These are phyloP conservation scores for Phytophthora nicotianae DNA, from an alignment of 352 stramenopile species.

Conservation along the genomic window DNA sequence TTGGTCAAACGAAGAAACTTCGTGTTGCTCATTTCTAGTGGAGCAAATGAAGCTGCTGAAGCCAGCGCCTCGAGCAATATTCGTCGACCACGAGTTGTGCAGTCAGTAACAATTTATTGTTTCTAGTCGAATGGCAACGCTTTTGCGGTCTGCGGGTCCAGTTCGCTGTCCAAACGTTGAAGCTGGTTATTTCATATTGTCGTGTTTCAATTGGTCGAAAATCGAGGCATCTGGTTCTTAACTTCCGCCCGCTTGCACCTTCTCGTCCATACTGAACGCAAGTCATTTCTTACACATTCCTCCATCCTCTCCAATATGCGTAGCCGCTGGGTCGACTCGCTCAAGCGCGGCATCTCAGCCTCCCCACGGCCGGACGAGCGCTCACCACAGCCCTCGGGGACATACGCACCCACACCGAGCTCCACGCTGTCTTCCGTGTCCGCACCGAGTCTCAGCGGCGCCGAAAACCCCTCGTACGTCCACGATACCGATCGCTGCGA, in stretches of 20 bases:
- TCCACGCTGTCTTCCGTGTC: constrained; percentile 32
- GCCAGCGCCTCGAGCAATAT: no score
- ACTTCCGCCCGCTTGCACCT: constrained; percentile 8
- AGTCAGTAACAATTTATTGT: no score
- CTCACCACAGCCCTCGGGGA: constrained; percentile 15
- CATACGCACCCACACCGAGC: constrained; percentile 26
- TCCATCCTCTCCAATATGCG: constrained; percentile 45
- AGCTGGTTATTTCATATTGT: not conserved
- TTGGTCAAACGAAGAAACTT: no score
- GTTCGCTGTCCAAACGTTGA: not conserved
- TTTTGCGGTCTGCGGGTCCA: not conserved
- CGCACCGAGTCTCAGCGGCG: constrained; percentile 22
- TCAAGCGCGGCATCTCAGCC: constrained; percentile 63
- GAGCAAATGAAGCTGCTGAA: no score
- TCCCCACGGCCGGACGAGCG: constrained; percentile 38
- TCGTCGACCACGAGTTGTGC: no score
- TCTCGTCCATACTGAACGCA: constrained; percentile 19
- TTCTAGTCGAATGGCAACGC: no score
- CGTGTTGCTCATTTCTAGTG: no score
- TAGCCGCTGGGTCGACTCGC: constrained; percentile 71
- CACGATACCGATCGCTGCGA: constrained; percentile 65
- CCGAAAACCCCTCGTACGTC: constrained; percentile 53
- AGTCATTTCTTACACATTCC: constrained; percentile 8
- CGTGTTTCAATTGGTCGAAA: constrained; percentile 20
- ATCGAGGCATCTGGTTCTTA: constrained; percentile 12